Evolutionary conservation across 2,329 filamentous ascomycete genomes (phyloP).

Genomic region (Nemania bipapillata): DNA sequence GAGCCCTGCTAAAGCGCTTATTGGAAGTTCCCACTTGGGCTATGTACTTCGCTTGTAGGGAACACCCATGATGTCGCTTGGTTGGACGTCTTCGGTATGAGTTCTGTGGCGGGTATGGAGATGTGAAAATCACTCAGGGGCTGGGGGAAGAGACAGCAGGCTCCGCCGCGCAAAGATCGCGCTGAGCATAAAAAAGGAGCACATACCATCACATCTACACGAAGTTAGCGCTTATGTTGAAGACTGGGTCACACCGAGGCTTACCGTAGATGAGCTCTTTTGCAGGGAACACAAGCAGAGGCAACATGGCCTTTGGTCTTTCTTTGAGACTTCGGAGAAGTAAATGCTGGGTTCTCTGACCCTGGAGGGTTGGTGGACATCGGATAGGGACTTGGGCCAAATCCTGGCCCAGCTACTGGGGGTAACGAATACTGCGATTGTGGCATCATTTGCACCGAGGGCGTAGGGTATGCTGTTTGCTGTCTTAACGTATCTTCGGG

Average conservation of each 20-base stretch:
- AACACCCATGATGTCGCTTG: conserved; percentile 5
- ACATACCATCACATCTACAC: conserved; percentile 72
- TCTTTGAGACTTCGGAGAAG: conserved; percentile 70
- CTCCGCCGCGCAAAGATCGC: not conserved
- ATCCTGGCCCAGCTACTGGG: conserved; percentile 50
- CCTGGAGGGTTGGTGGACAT: conserved; percentile 52
- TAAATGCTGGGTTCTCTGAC: conserved; percentile 60
- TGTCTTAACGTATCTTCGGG: conserved; percentile 53
- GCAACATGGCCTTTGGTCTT: conserved; percentile 84
- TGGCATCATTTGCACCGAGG: conserved; percentile 49
- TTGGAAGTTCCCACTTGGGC: conserved; percentile 20
- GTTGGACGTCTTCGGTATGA: not conserved
- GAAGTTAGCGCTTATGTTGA: conserved; percentile 50
- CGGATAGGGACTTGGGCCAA: conserved; percentile 46
- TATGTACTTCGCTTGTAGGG: conserved; percentile 19
- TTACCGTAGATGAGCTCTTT: conserved; percentile 80
- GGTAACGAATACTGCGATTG: conserved; percentile 54
- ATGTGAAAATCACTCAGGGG: not conserved
- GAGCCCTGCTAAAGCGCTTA: not conserved
- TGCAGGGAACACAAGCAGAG: conserved; percentile 86
- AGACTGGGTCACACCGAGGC: conserved; percentile 42
- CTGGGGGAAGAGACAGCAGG: conserved; percentile 1
- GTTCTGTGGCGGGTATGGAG: not conserved
- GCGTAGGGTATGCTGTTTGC: conserved; percentile 51
- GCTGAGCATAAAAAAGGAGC: conserved; percentile 37